Evolutionary conservation across 2,329 filamentous ascomycete species (phyloP), one percentile per base, ranked within the genome.

Genomic region (Capronia americana): DNA sequence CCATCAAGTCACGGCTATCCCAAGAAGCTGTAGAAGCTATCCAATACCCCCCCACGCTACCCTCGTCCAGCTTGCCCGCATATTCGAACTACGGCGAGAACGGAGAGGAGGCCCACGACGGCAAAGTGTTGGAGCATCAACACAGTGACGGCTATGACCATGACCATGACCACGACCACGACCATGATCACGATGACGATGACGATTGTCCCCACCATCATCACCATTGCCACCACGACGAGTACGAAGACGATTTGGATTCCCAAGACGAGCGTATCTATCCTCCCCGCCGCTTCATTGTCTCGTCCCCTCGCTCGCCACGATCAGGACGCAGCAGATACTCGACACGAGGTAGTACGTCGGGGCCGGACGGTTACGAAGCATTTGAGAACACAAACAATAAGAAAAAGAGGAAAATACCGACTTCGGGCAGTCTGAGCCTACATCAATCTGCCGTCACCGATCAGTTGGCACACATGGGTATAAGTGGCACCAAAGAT

Each of bases 351-450:
- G 63, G 57, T 26, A 63, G 92, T 12, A 88, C 89, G 26, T 85
- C 87, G 5, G 90, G 89, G 4, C 90, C 90, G 11, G 94, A 98
- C 77, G 93, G 93, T 14, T 98, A 98, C 77, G 95, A 99, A 78
- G 95, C 92, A 6, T 96, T 97, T 74, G 95, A 99, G 79, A 98
- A 98, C 74, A 96, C 92, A 41, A 98, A 97, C 78, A 99, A 99
- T 77, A 99, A 99, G 80, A 99, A 98, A 83, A 98, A 99, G 79
- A 87, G 95, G 72, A 99, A 99, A 80, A 98, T 99, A 44, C 95
- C 95, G 0, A 93, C 93, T 0, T 92, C 92, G 10, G 91, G 92
- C 20, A 91, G 92, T 73, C 83, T 88, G 14, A 86, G 81, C 62
- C 79, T 83, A 69, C 86, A 88, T 74, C 83, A 88, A 69, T 82